Conservation (phyloP, 2,329 filamentous ascomycete species). For the Clonostachys sp. region DNA sequence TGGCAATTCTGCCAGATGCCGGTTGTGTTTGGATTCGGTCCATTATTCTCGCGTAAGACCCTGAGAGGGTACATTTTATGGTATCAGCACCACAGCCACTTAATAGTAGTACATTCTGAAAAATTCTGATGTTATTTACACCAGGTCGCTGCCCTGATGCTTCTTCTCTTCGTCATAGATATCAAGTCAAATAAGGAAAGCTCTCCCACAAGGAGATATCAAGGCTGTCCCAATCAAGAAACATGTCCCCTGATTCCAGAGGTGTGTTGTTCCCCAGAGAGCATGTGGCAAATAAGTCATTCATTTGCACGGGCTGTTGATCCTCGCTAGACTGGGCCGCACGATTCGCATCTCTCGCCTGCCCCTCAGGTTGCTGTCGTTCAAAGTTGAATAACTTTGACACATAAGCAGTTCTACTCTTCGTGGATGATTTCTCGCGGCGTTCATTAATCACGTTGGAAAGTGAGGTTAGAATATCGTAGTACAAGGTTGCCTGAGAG, state of each 20-base stretch:
- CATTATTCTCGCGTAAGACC: too few relatives aligned
- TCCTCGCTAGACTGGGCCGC: not conserved
- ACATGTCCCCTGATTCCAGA: conserved; percentile 4
- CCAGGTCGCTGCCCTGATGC: too few relatives aligned
- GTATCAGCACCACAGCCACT: too few relatives aligned
- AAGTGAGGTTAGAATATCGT: conserved; percentile 45
- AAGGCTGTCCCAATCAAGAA: conserved; percentile 19
- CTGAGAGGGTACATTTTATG: too few relatives aligned
- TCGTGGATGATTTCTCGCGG: conserved; percentile 15
- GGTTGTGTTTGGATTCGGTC: too few relatives aligned
- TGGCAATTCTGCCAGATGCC: too few relatives aligned
- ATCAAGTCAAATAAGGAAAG: conserved; percentile 13
- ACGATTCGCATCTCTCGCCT: not conserved
- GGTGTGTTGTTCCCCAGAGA: conserved; percentile 3
- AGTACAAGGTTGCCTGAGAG: conserved; percentile 52
- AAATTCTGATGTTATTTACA: too few relatives aligned
- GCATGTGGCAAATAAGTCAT: conserved; percentile 1
- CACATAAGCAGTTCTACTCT: conserved; percentile 17
- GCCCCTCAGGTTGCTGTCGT: conserved; percentile 1
- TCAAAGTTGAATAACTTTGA: conserved; percentile 15
- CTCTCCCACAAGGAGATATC: conserved; percentile 23
- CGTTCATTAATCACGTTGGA: conserved; percentile 37
- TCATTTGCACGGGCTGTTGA: not conserved
- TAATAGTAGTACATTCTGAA: too few relatives aligned
- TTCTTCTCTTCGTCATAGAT: too few relatives aligned